Conservation (phyloP, 192 early-diverging fungal genomes). For the Mortierella alpina region DNA sequence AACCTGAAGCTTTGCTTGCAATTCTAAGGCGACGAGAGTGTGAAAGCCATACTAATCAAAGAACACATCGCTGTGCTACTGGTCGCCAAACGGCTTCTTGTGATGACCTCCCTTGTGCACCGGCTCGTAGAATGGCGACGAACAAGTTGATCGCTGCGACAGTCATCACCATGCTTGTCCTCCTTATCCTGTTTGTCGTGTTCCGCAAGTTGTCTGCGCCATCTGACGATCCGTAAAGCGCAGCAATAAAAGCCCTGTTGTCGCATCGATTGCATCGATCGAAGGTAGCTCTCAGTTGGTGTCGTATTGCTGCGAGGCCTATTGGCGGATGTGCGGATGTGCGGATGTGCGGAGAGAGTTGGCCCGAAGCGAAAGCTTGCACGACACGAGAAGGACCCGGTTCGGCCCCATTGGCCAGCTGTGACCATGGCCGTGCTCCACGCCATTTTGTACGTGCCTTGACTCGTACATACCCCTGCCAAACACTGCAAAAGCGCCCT, state of each 20-base stretch:
- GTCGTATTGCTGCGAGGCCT: no score
- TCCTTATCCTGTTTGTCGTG: conserved; percentile 87
- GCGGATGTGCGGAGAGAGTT: no score
- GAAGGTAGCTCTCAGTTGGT: no score
- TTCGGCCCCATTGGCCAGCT: no score
- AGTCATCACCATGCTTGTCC: conserved; percentile 83
- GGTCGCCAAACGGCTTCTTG: background rate
- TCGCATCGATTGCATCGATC: no score
- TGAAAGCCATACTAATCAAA: background rate
- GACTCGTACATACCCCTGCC: background rate
- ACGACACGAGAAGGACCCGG: no score
- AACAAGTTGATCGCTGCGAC: conserved; percentile 90
- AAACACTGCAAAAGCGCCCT: background rate
- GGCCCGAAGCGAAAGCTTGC: no score
- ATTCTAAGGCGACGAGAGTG: background rate
- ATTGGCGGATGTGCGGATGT: no score
- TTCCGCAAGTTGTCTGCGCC: conserved; percentile 74
- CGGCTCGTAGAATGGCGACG: conserved; percentile 73
- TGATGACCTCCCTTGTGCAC: background rate
- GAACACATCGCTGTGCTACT: background rate
- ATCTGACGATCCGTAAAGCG: no score
- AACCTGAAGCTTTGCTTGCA: background rate
- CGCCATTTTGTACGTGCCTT: no score
- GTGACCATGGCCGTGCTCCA: no score
- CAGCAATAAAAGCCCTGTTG: no score